Evolutionary conservation across 805 yeast species (phyloP).

Genomic region (Hanseniaspora guilliermondii): DNA sequence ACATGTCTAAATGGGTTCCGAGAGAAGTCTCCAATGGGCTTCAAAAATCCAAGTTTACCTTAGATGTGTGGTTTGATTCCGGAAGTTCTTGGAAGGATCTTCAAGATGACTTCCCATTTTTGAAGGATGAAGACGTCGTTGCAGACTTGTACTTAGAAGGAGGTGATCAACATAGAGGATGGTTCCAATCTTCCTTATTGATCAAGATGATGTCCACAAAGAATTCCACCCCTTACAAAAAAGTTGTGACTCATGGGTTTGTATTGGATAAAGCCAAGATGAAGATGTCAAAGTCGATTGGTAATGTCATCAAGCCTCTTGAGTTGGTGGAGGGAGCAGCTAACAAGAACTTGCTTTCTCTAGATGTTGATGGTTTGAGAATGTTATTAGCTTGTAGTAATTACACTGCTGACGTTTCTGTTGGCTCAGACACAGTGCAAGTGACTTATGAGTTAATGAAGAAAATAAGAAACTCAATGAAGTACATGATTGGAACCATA

Average conservation of each 20-base stretch:
- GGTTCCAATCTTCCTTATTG: conserved; percentile 91
- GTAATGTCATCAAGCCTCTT: conserved; percentile 63
- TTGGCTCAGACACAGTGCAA: conserved; percentile 57
- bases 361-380: conserved; percentile 86
- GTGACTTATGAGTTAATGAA: conserved; percentile 72
- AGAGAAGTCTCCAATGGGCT: conserved; percentile 1
- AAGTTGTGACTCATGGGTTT: conserved; percentile 85
- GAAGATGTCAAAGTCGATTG: conserved; percentile 90
- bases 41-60: conserved; percentile 68
- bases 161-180: conserved; percentile 96
- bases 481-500: conserved; percentile 64
- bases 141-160: conserved; percentile 91
- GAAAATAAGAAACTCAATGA: conserved; percentile 70
- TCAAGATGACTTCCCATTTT: conserved; percentile 18
- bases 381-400: conserved; percentile 84
- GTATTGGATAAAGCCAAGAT: conserved; percentile 71
- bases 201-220: conserved; percentile 42
- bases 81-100: conserved; percentile 82
- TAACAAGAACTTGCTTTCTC: conserved; percentile 39
- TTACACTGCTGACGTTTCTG: conserved; percentile 65
- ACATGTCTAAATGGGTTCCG: neutral
- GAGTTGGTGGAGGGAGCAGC: conserved; percentile 53
- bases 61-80: conserved; percentile 99
- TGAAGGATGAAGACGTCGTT: conserved; percentile 30
- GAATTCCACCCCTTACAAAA: conserved; percentile 51